Evolutionary conservation across 768 basidiomycete genomes (phyloP).

Genomic region (Mycena polygramma): DNA sequence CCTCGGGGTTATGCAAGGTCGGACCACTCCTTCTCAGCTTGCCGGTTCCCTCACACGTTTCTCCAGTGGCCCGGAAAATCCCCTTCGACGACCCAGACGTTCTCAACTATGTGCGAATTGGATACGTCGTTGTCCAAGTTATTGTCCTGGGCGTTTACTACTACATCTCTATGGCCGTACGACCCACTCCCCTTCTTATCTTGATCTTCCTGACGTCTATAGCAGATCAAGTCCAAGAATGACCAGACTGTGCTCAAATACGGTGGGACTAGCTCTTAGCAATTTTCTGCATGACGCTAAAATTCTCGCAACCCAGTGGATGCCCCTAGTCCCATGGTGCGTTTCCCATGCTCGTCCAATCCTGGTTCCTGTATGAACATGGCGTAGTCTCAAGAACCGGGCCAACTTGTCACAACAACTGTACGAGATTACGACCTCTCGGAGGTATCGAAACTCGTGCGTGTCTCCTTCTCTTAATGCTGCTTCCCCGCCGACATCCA

Average conservation of each 20-base stretch:
- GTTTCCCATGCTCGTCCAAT: slow-evolving; percentile 38
- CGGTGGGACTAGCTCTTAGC: slow-evolving; percentile 59
- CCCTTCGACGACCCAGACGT: slow-evolving; percentile 91
- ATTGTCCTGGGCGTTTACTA: slow-evolving; percentile 83
- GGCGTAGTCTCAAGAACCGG: slow-evolving; percentile 71
- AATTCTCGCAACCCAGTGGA: slow-evolving; percentile 66
- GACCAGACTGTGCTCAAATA: slow-evolving; percentile 97
- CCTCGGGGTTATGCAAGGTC: slow-evolving; percentile 93
- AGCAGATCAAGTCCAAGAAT: slow-evolving; percentile 93
- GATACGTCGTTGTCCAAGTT: slow-evolving; percentile 82
- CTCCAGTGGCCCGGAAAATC: slow-evolving; percentile 87
- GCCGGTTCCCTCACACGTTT: slow-evolving; percentile 15
- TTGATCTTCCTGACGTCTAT: slow-evolving; percentile 15
- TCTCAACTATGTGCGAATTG: slow-evolving; percentile 85
- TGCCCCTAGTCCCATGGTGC: slow-evolving; percentile 79
- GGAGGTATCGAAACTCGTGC: slow-evolving; percentile 85
- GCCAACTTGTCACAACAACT: slow-evolving; percentile 89
- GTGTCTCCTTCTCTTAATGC: slow-evolving; percentile 34
- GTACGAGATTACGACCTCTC: slow-evolving; percentile 93
- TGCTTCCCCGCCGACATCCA: background rate
- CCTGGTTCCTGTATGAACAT: slow-evolving; percentile 17
- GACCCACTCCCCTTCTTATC: slow-evolving; percentile 37
- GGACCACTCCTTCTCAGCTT: slow-evolving; percentile 29
- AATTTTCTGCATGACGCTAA: slow-evolving; percentile 11
- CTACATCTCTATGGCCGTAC: slow-evolving; percentile 80